Base-by-base conservation (phyloP, 169 alveolate genomes). In the Plasmodium coatneyi region DNA sequence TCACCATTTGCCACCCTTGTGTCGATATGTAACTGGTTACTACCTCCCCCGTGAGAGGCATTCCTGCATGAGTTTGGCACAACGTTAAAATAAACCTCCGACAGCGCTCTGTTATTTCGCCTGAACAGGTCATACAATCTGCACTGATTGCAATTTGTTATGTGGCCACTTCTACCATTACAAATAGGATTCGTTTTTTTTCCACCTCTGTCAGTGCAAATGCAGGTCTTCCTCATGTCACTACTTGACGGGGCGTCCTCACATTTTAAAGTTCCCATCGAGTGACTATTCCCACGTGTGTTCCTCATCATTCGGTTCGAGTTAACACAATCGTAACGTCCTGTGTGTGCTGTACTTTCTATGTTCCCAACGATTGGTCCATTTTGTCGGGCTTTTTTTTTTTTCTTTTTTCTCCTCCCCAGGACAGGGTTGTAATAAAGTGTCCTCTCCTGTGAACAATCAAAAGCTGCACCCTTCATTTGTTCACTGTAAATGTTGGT, bases 401-500 rank as follows among this genome's bases (percentile, higher is more conserved):
- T 28, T 52, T 56, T 56, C 71, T 22, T 83, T 66, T 70, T 83
- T 60, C 12, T 32, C 28, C 70, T 10, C 32, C 32, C 46, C 76
- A 25, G 16, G 19, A 25, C 9, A 34, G 74, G 19, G n/a, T 36
- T n/a, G 41, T 25, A 43, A 16, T 2, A 83, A 39, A 14, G 36
- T 1, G 43, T 54, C 30, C 34, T 83, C 52, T 25, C 70, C 39
- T 2, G 56, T 16, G 34, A 81, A n/a, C 54, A 41, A n/a, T 16
- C 54, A 4, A 39, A 36, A 78, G 22, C 9, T 19, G 30, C 43
- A 16, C 71, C 43, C 7, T 43, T 84, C 41, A 84, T 22, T 6
- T 84, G 86, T 28, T 84, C 93, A 3, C 19, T 74, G 34, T 84
- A 84, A 49, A 84, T 72, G 3, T 46, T 74, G 6, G 93, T 84